Conservation (phyloP, 2,329 filamentous ascomycete species). For the Gnomoniopsis sp. region DNA sequence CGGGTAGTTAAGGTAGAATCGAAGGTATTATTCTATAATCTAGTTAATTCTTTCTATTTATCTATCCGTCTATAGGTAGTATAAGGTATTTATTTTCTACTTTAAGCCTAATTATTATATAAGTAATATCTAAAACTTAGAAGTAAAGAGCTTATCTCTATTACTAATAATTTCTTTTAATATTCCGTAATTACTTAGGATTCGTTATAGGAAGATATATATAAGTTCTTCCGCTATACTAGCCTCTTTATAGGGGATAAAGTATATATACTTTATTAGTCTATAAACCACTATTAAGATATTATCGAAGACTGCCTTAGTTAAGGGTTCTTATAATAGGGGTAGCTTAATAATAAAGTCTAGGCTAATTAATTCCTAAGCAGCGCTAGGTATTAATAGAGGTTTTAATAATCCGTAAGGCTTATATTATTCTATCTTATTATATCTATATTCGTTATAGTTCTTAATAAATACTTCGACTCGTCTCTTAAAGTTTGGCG, state of each 20-base stretch:
- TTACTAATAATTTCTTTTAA: neutral
- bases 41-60: too few relatives aligned
- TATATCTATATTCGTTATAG: neutral
- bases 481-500: too few relatives aligned
- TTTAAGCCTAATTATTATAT: conserved; percentile 3
- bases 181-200: neutral
- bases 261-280: neutral
- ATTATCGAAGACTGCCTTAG: neutral
- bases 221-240: neutral
- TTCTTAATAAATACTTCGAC: neutral
- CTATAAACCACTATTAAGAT: neutral
- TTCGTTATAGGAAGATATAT: neutral
- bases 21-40: too few relatives aligned
- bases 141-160: neutral
- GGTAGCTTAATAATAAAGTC: conserved; percentile 13
- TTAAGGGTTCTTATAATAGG: neutral
- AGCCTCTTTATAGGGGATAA: neutral
- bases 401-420: conserved; percentile 2
- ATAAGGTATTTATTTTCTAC: conserved; percentile 3
- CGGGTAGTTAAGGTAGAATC: too few relatives aligned
- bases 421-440: neutral
- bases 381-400: neutral
- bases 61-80: too few relatives aligned
- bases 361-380: neutral
- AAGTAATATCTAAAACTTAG: conserved; percentile 1